phyloP scores from a whole-genome alignment of 257 asterid genomes.

The Verbascum thapsus region DNA sequence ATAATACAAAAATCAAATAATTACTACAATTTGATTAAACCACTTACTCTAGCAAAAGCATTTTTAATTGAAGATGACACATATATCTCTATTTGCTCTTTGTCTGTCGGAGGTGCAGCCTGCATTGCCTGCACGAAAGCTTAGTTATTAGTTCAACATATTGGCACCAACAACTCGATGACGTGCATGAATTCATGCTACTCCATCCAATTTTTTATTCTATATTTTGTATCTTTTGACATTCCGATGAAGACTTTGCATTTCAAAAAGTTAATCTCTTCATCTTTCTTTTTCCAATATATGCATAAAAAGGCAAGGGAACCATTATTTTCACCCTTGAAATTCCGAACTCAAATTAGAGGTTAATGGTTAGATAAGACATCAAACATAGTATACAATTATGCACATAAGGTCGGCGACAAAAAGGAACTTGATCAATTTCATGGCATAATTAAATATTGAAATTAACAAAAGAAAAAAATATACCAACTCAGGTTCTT shows the following conservation, averaged over 20 bases:
- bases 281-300: constrained; percentile 17
- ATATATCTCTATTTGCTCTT: constrained; percentile 85
- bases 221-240: constrained; percentile 11
- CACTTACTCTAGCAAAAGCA: constrained; percentile 80
- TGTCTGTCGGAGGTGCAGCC: constrained; percentile 55
- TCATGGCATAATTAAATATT: constrained; percentile 18
- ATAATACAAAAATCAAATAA: constrained; percentile 18
- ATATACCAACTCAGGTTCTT: constrained; percentile 88
- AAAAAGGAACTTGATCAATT: background rate
- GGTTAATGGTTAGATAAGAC: constrained; percentile 22
- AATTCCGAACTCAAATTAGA: constrained; percentile 12
- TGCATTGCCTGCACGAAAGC: constrained; percentile 65
- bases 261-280: background rate
- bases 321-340: background rate
- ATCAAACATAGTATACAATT: background rate
- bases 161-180: constrained; percentile 5
- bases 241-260: constrained; percentile 1
- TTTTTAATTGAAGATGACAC: constrained; percentile 78
- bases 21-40: constrained; percentile 23
- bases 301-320: constrained; percentile 18
- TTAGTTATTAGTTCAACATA: constrained; percentile 24
- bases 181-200: constrained; percentile 6
- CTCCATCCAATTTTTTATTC: background rate
- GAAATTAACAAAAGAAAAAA: constrained; percentile 24
- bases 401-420: background rate